A percentile compares a stretch with the other conserved stretches of the same genome.
Evolutionary conservation across 2,329 filamentous ascomycete genomes (phyloP).

Genomic region (Aspergillus sp.): DNA sequence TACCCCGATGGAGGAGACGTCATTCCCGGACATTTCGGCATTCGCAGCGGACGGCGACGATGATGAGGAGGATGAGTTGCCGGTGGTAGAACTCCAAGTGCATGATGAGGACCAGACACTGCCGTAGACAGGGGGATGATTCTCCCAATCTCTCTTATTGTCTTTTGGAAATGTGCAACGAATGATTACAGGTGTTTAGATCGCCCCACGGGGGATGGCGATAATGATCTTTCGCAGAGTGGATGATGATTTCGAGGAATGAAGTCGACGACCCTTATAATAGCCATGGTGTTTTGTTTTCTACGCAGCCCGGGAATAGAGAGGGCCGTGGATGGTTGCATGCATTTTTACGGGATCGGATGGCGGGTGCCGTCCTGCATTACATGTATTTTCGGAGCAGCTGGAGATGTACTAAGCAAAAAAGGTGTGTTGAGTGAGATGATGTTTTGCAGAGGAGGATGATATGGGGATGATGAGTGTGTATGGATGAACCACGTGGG

Average conservation of each 20-base stretch:
- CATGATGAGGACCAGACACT: constrained; percentile 38
- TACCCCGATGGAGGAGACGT: constrained; percentile 29
- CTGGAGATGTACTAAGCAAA: too few relatives aligned
- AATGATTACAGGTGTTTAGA: constrained; percentile 18
- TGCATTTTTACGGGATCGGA: neutral
- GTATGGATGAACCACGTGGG: too few relatives aligned
- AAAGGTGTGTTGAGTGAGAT: too few relatives aligned
- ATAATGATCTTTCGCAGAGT: constrained; percentile 2
- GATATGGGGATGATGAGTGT: too few relatives aligned
- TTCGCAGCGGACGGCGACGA: constrained; percentile 36
- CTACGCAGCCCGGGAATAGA: neutral
- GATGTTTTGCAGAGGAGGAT: too few relatives aligned
- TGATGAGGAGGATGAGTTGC: constrained; percentile 36
- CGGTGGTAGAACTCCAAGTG: constrained; percentile 45
- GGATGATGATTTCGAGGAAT: constrained; percentile 13
- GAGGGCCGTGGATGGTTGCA: neutral
- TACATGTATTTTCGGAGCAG: neutral
- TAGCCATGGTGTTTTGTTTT: constrained; percentile 5
- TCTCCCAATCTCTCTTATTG: constrained; percentile 6
- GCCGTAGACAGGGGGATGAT: constrained; percentile 15
- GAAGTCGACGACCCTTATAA: constrained; percentile 9
- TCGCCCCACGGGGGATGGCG: neutral
- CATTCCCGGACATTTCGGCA: constrained; percentile 36
- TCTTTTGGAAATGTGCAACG: constrained; percentile 21
- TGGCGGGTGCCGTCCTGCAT: neutral